phyloP scores from a whole-genome alignment of 2,329 filamentous ascomycete genomes.

The Amauroascus verrucosus region DNA sequence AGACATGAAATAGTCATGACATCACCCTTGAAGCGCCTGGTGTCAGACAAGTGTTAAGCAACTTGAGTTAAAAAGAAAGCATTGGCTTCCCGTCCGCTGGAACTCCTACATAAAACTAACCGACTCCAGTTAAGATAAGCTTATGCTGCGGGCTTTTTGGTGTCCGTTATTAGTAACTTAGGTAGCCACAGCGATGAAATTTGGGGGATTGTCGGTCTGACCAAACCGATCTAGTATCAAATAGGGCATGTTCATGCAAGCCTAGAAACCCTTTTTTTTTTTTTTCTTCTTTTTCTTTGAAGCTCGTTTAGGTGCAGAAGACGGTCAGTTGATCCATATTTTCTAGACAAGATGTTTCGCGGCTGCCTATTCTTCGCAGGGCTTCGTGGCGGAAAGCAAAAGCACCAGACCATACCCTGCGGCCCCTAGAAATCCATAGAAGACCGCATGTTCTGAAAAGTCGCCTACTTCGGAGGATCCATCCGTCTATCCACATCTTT shows the following conservation, averaged over 20 bases:
- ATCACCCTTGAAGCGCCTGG: conserved; percentile 10
- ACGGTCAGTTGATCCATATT: neutral
- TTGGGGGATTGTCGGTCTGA: conserved; percentile 11
- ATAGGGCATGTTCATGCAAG: conserved; percentile 12
- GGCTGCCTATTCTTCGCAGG: neutral
- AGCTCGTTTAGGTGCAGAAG: conserved; percentile 2
- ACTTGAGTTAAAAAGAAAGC: neutral
- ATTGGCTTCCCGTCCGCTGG: conserved; percentile 1
- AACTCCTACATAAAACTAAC: conserved; percentile 7
- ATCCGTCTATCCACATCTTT: conserved; percentile 4
- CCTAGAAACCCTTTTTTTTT: conserved; percentile 6
- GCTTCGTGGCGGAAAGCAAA: conserved; percentile 1
- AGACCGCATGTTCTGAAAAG: conserved; percentile 1
- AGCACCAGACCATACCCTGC: neutral
- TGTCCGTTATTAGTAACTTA: neutral
- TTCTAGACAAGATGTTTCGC: conserved; percentile 8
- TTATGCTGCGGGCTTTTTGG: conserved; percentile 7
- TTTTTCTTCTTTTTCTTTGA: neutral
- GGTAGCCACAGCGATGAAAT: neutral
- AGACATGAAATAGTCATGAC: conserved; percentile 9
- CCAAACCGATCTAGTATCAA: conserved; percentile 9
- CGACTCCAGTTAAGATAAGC: conserved; percentile 1
- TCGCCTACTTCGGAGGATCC: neutral
- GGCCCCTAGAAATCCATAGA: neutral
- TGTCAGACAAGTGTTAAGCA: conserved; percentile 4